phyloP scores from a whole-genome alignment of 2,329 filamentous ascomycete genomes.

The Teratosphaeria gauchensis region DNA sequence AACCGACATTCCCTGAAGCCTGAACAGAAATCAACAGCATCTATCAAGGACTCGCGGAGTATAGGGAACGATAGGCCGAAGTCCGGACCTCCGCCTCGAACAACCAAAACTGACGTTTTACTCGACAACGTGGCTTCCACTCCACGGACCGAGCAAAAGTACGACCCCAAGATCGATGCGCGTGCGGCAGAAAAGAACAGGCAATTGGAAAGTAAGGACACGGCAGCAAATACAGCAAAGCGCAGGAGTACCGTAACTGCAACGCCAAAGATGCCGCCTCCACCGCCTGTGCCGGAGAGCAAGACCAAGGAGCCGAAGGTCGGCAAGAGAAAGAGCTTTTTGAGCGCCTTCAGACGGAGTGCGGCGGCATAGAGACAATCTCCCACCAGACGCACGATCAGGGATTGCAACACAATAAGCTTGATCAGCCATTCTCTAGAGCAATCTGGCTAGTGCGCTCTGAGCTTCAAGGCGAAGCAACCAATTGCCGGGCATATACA shows the following conservation, averaged over 20 bases:
- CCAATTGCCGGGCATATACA: not conserved
- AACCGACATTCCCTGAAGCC: not conserved
- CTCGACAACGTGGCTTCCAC: conserved; percentile 2
- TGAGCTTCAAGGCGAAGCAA: not conserved
- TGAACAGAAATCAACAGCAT: not conserved
- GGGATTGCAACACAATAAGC: not conserved
- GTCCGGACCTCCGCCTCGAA: not conserved
- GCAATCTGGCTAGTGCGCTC: not conserved
- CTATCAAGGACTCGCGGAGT: not conserved
- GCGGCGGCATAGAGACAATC: not conserved
- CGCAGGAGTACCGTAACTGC: conserved; percentile 20
- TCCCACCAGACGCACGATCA: not conserved
- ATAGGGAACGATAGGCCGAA: not conserved
- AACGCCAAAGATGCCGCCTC: conserved; percentile 16
- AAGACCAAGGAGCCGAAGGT: conserved; percentile 24
- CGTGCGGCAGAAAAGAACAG: conserved; percentile 2
- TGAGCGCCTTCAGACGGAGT: conserved; percentile 32
- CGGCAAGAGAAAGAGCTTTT: conserved; percentile 39
- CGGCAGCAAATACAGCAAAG: conserved; percentile 20
- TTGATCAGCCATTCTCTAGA: not conserved
- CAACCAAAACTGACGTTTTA: conserved; percentile 2
- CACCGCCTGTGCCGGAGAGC: conserved; percentile 16
- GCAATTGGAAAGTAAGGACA: conserved; percentile 2
- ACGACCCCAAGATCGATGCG: conserved; percentile 8
- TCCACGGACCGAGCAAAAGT: not conserved